Base-by-base conservation (phyloP, 139 green algal species). In the Mychonastes homosphaera region DNA sequence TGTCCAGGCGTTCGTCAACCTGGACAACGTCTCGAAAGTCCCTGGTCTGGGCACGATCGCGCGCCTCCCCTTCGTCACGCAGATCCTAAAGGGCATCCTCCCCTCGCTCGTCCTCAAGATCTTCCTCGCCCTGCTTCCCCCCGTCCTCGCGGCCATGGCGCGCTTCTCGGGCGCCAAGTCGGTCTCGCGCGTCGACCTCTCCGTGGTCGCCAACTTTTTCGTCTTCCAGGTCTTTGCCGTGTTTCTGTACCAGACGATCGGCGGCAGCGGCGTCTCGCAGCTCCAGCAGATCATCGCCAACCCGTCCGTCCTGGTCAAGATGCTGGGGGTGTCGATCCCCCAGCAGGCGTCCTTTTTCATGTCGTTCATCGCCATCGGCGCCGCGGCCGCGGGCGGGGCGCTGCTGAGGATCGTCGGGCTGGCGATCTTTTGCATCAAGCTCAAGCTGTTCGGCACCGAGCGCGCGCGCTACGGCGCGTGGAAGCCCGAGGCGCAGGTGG, bases 291-390 rank as follows among this genome's bases (percentile, higher is more conserved):
- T 75, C 28, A 49, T 65, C 32, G 62, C 62, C 28, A 64, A 75
- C 32, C 74, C 77, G 1, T 35, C 29, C 21, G 62, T 58, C 9
- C 71, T 83, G 16, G 32, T 83, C 23, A 77, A 56, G 27, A 47
- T 87, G 15, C 55, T 90, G 27, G 83, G 83, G 33, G 74, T 70
- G 0, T 65, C 64, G 2, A 79, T 74, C 1, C 79, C 79, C 4
- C 81, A 89, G 67, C 80, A 75, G 2, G 72, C 79, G 24, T 76
- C 72, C 52, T 89, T 91, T 70, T 91, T 89, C 70, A 75, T 80
- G 30, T 69, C 66, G 13, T 91, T 79, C 66, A 68, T 89, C 52
- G 63, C 80, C 16, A 51, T 83, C 53, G 62, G 50, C 30, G 65
- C 39, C 39, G 16, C 15, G 39, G 15, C 39, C 1, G 16, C 48